Evolutionary conservation across 1,284 basidiomycete genomes (phyloP).

Genomic region (Mycosarcoma maydis): DNA sequence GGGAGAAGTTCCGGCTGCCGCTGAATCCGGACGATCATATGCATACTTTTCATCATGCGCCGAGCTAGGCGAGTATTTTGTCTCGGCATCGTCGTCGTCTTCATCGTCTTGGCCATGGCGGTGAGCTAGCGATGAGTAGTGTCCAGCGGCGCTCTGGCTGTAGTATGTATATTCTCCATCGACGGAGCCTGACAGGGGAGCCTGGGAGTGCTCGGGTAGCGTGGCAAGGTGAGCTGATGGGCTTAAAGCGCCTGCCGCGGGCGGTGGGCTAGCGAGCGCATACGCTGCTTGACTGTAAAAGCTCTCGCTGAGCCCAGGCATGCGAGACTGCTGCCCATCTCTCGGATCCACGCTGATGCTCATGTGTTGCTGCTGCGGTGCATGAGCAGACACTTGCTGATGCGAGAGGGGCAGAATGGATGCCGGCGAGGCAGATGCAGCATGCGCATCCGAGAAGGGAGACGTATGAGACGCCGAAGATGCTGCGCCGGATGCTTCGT

Average conservation of each 20-base stretch:
- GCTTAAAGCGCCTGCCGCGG: slow-evolving; percentile 1
- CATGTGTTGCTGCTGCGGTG: slow-evolving; percentile 21
- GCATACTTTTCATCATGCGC: slow-evolving; percentile 46
- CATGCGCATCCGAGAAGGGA: slow-evolving; percentile 26
- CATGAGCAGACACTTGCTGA: slow-evolving; percentile 15
- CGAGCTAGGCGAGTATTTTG: slow-evolving; percentile 35
- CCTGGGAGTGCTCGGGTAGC: slow-evolving; percentile 20
- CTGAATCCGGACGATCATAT: neutral
- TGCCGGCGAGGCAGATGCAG: slow-evolving; percentile 5
- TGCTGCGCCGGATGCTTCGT: slow-evolving; percentile 6
- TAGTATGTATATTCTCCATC: slow-evolving; percentile 31
- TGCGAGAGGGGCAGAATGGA: slow-evolving; percentile 22
- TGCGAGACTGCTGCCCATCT: slow-evolving; percentile 6
- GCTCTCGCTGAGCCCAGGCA: slow-evolving; percentile 54
- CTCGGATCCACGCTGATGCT: slow-evolving; percentile 36
- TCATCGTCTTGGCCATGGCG: slow-evolving; percentile 29
- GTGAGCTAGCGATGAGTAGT: slow-evolving; percentile 29
- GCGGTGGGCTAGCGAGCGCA: slow-evolving; percentile 36
- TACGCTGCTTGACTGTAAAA: slow-evolving; percentile 58
- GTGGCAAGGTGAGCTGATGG: slow-evolving; percentile 7
- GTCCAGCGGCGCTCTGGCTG: slow-evolving; percentile 29
- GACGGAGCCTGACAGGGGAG: neutral
- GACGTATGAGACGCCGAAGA: slow-evolving; percentile 13
- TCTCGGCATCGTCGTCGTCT: slow-evolving; percentile 29
- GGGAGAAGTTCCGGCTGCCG: slow-evolving; percentile 11